A percentile compares a stretch with the other conserved stretches of the same genome.
These are phyloP conservation scores for Globisporangium sylvaticum DNA, from an alignment of 352 stramenopile genomes.

Conservation along the genomic window DNA sequence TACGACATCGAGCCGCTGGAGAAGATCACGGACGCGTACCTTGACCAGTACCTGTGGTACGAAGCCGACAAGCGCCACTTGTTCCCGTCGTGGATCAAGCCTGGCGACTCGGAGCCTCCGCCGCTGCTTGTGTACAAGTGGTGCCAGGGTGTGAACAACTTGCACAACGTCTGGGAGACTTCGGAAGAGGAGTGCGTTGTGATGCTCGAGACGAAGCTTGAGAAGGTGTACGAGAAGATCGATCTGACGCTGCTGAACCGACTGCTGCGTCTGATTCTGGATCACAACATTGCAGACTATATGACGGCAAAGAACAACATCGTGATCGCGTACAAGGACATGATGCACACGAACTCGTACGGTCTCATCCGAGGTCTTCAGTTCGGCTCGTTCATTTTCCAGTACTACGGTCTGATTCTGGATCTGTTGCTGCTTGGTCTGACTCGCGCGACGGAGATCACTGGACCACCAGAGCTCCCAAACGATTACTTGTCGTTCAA, in stretches of 20 bases:
- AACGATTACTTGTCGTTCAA: constrained; percentile 99
- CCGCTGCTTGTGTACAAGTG: constrained; percentile 99
- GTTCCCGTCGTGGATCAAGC: constrained; percentile 99
- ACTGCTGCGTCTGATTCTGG: constrained; percentile 97
- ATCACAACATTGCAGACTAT: constrained; percentile 99
- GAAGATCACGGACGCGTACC: constrained; percentile 99
- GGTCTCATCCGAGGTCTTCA: constrained; percentile 98
- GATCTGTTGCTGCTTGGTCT: constrained; percentile 97
- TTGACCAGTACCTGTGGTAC: constrained; percentile 99
- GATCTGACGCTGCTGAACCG: constrained; percentile 98
- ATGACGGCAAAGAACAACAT: constrained; percentile 99
- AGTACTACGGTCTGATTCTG: constrained; percentile 99
- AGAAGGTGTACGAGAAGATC: constrained; percentile 99
- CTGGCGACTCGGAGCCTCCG: constrained; percentile 97
- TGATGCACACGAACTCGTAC: constrained; percentile 99
- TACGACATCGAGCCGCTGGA: constrained; percentile 99
- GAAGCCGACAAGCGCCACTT: constrained; percentile 99
- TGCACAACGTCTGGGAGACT: constrained; percentile 98
- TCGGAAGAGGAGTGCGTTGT: constrained; percentile 98
- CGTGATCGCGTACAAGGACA: constrained; percentile 98
- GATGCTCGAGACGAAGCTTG: constrained; percentile 98
- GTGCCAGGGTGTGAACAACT: constrained; percentile 99
- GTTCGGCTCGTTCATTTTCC: constrained; percentile 96
- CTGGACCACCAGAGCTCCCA: constrained; percentile 94
- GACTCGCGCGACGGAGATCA: constrained; percentile 97